Conservation (phyloP, 345 rosid genomes). For the Eucalyptus coolabah region DNA sequence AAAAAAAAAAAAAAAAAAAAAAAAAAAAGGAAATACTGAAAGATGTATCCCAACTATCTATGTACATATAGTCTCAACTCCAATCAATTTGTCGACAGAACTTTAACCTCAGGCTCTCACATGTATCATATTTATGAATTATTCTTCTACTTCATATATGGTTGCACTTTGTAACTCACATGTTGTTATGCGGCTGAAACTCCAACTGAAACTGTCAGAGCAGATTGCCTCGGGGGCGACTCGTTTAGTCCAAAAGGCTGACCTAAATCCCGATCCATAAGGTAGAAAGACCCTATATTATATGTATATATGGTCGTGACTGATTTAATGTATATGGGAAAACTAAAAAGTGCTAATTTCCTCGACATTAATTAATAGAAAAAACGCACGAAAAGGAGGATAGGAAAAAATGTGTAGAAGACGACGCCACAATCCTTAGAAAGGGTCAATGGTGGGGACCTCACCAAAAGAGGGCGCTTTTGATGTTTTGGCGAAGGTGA, state of each 20-base stretch:
- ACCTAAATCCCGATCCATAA: not conserved
- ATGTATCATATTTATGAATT: not conserved
- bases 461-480: not conserved
- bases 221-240: not conserved
- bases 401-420: not conserved
- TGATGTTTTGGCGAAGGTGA: not conserved
- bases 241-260: not conserved
- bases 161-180: not conserved
- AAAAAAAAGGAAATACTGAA: not conserved
- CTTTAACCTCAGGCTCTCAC: not conserved
- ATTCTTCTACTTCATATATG: not conserved
- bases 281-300: not conserved
- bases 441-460: not conserved
- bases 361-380: not conserved
- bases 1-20: too few relatives aligned
- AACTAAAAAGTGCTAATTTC: not conserved
- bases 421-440: not conserved
- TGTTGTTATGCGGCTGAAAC: not conserved
- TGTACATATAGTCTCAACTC: not conserved
- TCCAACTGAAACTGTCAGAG: not conserved
- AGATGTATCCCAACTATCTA: not conserved
- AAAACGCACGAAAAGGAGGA: not conserved
- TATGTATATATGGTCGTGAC: not conserved
- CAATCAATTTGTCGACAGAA: rapidly evolving
- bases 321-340: not conserved